Base-by-base conservation (phyloP, 1,284 basidiomycete genomes). In the Volvariella volvacea region DNA sequence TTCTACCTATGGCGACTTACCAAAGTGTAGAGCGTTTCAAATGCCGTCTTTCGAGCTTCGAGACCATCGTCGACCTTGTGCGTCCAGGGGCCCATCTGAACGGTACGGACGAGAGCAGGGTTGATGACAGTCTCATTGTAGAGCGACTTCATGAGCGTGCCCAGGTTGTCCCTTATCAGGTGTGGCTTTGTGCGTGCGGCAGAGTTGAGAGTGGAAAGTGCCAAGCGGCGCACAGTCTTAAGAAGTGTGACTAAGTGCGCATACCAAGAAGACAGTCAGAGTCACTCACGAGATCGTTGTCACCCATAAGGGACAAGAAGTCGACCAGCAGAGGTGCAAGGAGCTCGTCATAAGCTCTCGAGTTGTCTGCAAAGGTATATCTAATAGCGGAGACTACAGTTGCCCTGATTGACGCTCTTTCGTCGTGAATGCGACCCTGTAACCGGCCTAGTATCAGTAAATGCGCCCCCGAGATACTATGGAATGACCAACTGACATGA, bases 71-170 rank as follows among this genome's bases (percentile, higher is more conserved):
- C 92, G 28, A 92, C 88, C 59, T 88, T 91, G 63, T 95, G 92
- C 43, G 88, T 93, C 86, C 93, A 99, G 0, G 96, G 96, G 12
- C 96, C 96, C 96, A 99, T 98, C 58, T 91, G 85, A 6, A 99
- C 93, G 4, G 88, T 90, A 22, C 91, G 81, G 55, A 97, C 86
- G 44, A 97, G 79, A 30, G 88, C 82, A 12, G 80, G 74, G 55
- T 92, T 89, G 56, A 93, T 67, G 25, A 76, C 63, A 0, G 92
- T 95, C 66, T 95, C 91, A 40, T 77, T 73, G 67, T 97, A 97
- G 15, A 99, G 70, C 47, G 76, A 77, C 0, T 93, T 92, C 38
- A 98, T 71, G 1, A 99, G 72, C 0, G 73, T 62, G 1, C 71
- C 61, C 16, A 99, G 73, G 55, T 94, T 88, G 21, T 96, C 91